Conservation (phyloP, 139 green algal species). For the Coccomyxa sp. region DNA sequence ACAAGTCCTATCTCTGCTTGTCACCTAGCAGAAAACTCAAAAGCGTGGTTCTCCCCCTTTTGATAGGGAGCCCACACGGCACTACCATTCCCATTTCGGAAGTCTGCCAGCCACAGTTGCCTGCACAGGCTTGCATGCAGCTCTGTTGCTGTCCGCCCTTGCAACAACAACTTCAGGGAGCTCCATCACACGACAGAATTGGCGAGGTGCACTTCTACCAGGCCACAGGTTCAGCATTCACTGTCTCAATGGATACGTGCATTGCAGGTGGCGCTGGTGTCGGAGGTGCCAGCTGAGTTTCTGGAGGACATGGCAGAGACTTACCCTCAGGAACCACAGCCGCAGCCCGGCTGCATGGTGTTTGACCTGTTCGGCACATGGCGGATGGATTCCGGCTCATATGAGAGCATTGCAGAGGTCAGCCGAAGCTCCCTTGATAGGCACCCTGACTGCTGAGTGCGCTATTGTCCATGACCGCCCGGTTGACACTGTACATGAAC, state of each 20-base stretch:
- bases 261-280: background rate
- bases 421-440: no score
- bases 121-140: background rate
- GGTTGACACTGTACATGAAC: no score
- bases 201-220: background rate
- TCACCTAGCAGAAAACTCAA: background rate
- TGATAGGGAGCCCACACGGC: no score
- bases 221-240: background rate
- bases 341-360: slow-evolving; percentile 23
- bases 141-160: background rate
- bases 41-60: background rate
- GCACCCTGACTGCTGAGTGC: no score
- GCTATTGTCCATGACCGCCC: no score
- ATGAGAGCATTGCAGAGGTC: slow-evolving; percentile 23
- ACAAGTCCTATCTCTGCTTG: background rate
- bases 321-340: background rate
- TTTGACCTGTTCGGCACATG: slow-evolving; percentile 59
- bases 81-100: no score
- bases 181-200: background rate
- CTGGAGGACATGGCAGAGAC: slow-evolving; percentile 30
- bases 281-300: slow-evolving; percentile 30
- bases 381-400: slow-evolving; percentile 48
- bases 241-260: background rate
- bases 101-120: background rate
- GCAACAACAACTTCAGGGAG: background rate